Evolutionary conservation across 345 rosid genomes (phyloP).

Genomic region (Hibiscus trionum): DNA sequence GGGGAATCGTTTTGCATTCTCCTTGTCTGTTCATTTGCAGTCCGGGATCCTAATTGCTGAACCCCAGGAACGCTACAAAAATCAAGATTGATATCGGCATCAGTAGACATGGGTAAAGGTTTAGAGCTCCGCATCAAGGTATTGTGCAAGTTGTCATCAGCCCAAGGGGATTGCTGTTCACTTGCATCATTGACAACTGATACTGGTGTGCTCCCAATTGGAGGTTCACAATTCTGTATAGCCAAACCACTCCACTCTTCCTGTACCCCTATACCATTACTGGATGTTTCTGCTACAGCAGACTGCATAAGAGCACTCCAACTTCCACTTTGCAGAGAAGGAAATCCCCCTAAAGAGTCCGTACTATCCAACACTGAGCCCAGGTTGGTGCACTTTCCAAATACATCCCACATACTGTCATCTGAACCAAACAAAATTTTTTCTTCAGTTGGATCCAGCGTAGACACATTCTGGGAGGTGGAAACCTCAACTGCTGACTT

Average conservation of each 20-base stretch:
- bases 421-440: slow-evolving; percentile 79
- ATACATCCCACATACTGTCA: slow-evolving; percentile 77
- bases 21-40: slow-evolving; percentile 10
- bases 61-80: background rate
- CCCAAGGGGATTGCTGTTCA: slow-evolving; percentile 35
- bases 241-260: slow-evolving; percentile 55
- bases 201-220: slow-evolving; percentile 21
- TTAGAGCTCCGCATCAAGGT: slow-evolving; percentile 19
- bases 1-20: slow-evolving; percentile 38
- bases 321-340: slow-evolving; percentile 61
- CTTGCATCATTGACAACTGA: slow-evolving; percentile 21
- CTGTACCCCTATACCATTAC: slow-evolving; percentile 38
- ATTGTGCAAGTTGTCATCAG: slow-evolving; percentile 23
- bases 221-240: slow-evolving; percentile 25
- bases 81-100: slow-evolving; percentile 9
- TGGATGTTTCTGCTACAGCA: slow-evolving; percentile 87
- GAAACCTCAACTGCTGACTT: slow-evolving; percentile 28
- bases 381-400: slow-evolving; percentile 42
- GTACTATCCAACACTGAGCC: slow-evolving; percentile 38
- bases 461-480: slow-evolving; percentile 43
- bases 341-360: slow-evolving; percentile 33
- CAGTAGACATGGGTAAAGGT: slow-evolving; percentile 23
- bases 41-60: background rate
- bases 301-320: slow-evolving; percentile 99
- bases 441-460: slow-evolving; percentile 91